Base-by-base conservation (phyloP, 177 flowering plant genomes). In the Vitis hybrid region DNA sequence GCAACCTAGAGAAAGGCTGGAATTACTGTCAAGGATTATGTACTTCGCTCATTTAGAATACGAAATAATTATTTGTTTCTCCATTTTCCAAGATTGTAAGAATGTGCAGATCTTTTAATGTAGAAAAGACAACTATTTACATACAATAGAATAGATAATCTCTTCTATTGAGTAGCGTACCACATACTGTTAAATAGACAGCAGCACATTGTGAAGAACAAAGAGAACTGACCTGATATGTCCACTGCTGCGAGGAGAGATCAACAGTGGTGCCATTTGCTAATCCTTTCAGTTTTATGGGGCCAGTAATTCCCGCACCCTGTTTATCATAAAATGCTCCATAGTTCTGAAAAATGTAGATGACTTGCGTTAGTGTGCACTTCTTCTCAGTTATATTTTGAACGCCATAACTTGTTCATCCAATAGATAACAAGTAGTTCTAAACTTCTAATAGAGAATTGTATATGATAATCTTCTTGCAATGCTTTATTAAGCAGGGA, bases 271-370 rank as follows among this genome's bases (percentile, higher is more conserved):
- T 74, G 30, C 87, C 91, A 68, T 77, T 86, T 27, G 70, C 75
- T 8, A 58, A 73, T 64, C 85, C 85, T 79, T 81, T 85, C 56
- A 96, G 75, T 73, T 76, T 82, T 65, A 92, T 93, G 9, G 98
- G 97, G 76, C 98, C 98, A 62, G 97, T 96, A 60, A 93, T 74
- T 52, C 99, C 98, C 8, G 99, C 98, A 63, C 99, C 98, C 3
- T 2, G 3, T 73, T 2, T 32, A 58, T 96, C 99, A 74, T 77
- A 96, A 73, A 84, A 90, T 56, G 95, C 95, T 70, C 99, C 99
- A 81, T 92, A 96, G 73, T 96, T 96, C 99, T 96, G 84, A 46
- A 70, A 61, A 18, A 1, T 54, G 27, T 11, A 24, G 11, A 66
- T 18, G 69, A 18, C 18, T 18, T 24, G 64, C 4, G 55, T 70